These are phyloP conservation scores for Plasmopara muralis DNA, from an alignment of 352 stramenopile genomes.

Conservation along the genomic window DNA sequence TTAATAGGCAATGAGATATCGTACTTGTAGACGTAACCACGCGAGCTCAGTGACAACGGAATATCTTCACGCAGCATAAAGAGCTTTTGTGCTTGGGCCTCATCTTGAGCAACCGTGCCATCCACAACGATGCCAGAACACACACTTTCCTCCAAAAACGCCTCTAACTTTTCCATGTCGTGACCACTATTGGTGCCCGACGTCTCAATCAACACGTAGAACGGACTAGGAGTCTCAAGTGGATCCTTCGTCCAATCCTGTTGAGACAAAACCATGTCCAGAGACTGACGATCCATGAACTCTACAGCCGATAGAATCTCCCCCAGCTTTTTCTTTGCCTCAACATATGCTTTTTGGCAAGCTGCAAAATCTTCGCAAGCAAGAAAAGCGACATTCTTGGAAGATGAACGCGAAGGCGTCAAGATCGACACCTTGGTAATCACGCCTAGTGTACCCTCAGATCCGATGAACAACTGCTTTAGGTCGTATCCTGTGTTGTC, in stretches of 20 bases:
- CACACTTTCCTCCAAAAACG: constrained; percentile 76
- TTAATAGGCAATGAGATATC: constrained; percentile 91
- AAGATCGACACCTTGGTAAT: constrained; percentile 65
- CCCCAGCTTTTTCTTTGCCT: constrained; percentile 84
- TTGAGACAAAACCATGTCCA: constrained; percentile 82
- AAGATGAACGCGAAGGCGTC: constrained; percentile 34
- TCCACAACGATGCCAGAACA: constrained; percentile 73
- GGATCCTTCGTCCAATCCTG: constrained; percentile 69
- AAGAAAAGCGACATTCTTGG: constrained; percentile 87
- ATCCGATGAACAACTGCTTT: constrained; percentile 96
- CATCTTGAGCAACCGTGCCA: constrained; percentile 91
- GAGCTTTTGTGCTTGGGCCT: constrained; percentile 84
- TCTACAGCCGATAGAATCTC: constrained; percentile 95
- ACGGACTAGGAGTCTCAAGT: constrained; percentile 57
- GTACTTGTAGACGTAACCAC: constrained; percentile 97
- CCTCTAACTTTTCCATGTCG: constrained; percentile 89
- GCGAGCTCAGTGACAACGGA: constrained; percentile 75
- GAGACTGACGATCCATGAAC: constrained; percentile 89
- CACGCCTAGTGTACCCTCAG: constrained; percentile 94
- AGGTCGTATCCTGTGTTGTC: constrained; percentile 98
- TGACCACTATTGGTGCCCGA: constrained; percentile 87
- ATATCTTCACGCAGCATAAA: constrained; percentile 95
- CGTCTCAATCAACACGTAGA: constrained; percentile 95
- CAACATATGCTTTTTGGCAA: constrained; percentile 72
- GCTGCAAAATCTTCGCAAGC: constrained; percentile 85